Conservation (phyloP, 2,329 filamentous ascomycete genomes). For the Exophiala sp. region DNA sequence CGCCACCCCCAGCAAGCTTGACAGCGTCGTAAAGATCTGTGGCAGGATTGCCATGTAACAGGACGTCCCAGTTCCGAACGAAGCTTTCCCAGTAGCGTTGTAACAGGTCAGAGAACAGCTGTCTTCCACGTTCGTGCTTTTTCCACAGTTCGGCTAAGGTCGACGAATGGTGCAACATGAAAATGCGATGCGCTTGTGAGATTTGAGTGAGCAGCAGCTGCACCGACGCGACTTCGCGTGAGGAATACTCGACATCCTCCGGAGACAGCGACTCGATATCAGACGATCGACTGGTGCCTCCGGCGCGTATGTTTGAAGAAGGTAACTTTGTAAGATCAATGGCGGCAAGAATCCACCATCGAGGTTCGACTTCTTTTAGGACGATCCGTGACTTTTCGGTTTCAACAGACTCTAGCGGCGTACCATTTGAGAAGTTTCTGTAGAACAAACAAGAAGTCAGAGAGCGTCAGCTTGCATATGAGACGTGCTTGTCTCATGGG, state of each 20-base stretch:
- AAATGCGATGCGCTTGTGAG: conserved; percentile 74
- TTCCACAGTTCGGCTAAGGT: conserved; percentile 69
- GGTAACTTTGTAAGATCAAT: conserved; percentile 77
- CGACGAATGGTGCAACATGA: conserved; percentile 80
- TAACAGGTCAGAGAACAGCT: conserved; percentile 68
- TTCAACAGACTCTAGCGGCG: conserved; percentile 78
- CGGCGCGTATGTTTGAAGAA: conserved; percentile 38
- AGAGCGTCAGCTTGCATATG: background rate
- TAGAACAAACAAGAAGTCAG: conserved; percentile 1
- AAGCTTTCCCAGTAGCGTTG: conserved; percentile 77
- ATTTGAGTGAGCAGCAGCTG: conserved; percentile 76
- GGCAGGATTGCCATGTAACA: conserved; percentile 84
- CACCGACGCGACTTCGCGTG: conserved; percentile 82
- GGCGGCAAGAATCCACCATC: conserved; percentile 95
- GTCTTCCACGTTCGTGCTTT: conserved; percentile 52
- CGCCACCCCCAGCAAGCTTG: conserved; percentile 81
- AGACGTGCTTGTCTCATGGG: background rate
- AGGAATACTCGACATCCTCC: conserved; percentile 71
- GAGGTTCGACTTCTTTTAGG: conserved; percentile 78
- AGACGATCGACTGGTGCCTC: conserved; percentile 38
- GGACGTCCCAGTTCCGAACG: conserved; percentile 72
- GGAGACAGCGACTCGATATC: conserved; percentile 34
- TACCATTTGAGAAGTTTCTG: conserved; percentile 75
- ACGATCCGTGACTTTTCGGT: conserved; percentile 85
- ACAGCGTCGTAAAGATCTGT: conserved; percentile 75